Evolutionary conservation across 2,329 filamentous ascomycete genomes (phyloP).

Genomic region (Hypoxylon sp.): DNA sequence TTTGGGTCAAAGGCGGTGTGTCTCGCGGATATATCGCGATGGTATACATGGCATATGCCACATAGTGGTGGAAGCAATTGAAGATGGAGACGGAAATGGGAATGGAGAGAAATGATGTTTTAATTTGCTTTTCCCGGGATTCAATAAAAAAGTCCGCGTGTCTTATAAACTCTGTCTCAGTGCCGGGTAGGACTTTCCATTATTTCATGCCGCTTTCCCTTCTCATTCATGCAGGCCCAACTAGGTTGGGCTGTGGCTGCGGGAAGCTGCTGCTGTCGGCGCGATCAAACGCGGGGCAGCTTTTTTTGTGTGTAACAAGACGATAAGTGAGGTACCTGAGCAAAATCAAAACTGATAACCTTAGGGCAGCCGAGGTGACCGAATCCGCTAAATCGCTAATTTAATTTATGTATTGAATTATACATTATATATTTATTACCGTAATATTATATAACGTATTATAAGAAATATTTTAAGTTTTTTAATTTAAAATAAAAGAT

Average conservation of each 20-base stretch:
- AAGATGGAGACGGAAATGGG: constrained; percentile 4
- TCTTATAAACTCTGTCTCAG: constrained; percentile 11
- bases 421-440: no score
- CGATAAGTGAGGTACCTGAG: constrained; percentile 17
- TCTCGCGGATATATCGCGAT: constrained; percentile 28
- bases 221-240: constrained; percentile 19
- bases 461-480: no score
- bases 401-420: no score
- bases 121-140: constrained; percentile 17
- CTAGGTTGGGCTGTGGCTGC: constrained; percentile 16
- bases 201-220: constrained; percentile 16
- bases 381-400: no score
- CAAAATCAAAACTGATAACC: constrained; percentile 6
- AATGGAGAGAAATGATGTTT: constrained; percentile 3
- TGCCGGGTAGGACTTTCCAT: constrained; percentile 13
- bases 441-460: no score
- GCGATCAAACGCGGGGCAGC: constrained; percentile 36
- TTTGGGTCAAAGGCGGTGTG: constrained; percentile 33
- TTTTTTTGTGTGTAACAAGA: constrained; percentile 23
- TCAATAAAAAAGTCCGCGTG: constrained; percentile 14
- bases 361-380: no score
- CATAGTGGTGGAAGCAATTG: neutral
- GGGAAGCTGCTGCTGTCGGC: constrained; percentile 12
- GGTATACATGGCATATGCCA: constrained; percentile 1
- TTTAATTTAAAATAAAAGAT: no score